Evolutionary conservation across 371 early-diverging fungal species (phyloP), one percentile per base, ranked within the genome.

Genomic region (Chytridium lagenaria): DNA sequence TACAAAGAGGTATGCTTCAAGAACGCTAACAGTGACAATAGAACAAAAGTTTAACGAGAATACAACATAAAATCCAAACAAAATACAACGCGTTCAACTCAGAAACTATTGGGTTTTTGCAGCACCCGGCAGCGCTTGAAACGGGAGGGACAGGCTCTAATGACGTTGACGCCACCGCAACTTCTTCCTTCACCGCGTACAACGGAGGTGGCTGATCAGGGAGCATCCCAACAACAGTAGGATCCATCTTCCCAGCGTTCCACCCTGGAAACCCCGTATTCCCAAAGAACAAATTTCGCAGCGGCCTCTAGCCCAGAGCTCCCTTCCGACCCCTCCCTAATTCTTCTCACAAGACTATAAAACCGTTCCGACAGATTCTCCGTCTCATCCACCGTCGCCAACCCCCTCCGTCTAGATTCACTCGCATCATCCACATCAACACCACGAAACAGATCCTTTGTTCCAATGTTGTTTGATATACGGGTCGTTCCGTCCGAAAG

Each of bases 401-500:
- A 7, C 7, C 55, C 50, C 57, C 26, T 5, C 16, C 50, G 22
- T 26, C 49, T n/a, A 19, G 30, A 26, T 22, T 34, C 30, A 23
- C 75, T 22, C 50, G 2, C 30, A 63, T 38, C 55, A 1, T 40
- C 31, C 23, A 55, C 7, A 10, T 55, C 16, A 26, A 73, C 73
- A 51, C 78, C 78, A 16, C 26, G 50, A 38, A 70, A 74, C 44
- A 77, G 50, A 61, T 77, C 78, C 30, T 44, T 50, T 1, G 19
- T 52, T 1, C 78, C 78, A 65, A 78, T 78, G 74, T 78, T 78
- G 67, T 71, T 66, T 3, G 64, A 28, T 30, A 78, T 72, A 51
- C 28, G 30, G 15, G 30, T 26, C 7, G 68, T 67, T 39, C 71
- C 78, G 15, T 50, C 52, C 52, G 68, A 67, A 28, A 77, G 68